phyloP scores from a whole-genome alignment of 1,284 basidiomycete genomes.

The Trichosporon ovoides region DNA sequence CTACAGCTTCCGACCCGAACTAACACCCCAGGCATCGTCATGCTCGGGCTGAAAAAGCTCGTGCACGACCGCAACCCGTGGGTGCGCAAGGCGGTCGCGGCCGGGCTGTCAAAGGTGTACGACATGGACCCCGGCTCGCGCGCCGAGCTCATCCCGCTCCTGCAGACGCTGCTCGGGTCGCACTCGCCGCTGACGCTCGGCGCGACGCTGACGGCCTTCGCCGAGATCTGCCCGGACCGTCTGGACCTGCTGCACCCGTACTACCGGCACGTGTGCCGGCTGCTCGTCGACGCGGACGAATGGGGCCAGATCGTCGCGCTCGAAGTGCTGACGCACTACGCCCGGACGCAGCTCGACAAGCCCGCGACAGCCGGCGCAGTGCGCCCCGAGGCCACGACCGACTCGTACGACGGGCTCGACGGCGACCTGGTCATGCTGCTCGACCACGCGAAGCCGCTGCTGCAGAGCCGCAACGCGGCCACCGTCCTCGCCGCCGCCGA shows the following conservation, averaged over 20 bases:
- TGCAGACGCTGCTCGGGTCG: conserved; percentile 71
- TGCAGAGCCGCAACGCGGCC: conserved; percentile 78
- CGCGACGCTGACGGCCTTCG: conserved; percentile 77
- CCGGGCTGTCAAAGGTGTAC: conserved; percentile 81
- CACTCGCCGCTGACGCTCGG: conserved; percentile 84
- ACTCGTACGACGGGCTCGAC: conserved; percentile 63
- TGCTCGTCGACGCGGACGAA: conserved; percentile 86
- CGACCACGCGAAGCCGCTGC: conserved; percentile 65
- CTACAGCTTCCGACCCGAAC: no score
- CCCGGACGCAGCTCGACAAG: conserved; percentile 72
- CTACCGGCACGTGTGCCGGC: conserved; percentile 75
- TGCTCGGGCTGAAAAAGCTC: conserved; percentile 84
- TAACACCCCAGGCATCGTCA: conserved; percentile 58
- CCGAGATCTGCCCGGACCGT: conserved; percentile 71
- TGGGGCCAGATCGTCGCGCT: conserved; percentile 88
- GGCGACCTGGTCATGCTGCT: conserved; percentile 64
- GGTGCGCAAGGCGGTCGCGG: conserved; percentile 83
- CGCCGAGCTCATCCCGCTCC: conserved; percentile 65
- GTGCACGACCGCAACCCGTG: conserved; percentile 86
- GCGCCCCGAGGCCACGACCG: conserved; percentile 19
- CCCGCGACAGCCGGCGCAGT: conserved; percentile 50
- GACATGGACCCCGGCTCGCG: conserved; percentile 68
- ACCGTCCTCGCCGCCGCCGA: conserved; percentile 70
- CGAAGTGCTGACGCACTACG: conserved; percentile 68
- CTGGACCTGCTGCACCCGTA: conserved; percentile 83